Evolutionary conservation across 495 filamentous ascomycete species (phyloP).

Genomic region (Talaromyces nanjingensis): DNA sequence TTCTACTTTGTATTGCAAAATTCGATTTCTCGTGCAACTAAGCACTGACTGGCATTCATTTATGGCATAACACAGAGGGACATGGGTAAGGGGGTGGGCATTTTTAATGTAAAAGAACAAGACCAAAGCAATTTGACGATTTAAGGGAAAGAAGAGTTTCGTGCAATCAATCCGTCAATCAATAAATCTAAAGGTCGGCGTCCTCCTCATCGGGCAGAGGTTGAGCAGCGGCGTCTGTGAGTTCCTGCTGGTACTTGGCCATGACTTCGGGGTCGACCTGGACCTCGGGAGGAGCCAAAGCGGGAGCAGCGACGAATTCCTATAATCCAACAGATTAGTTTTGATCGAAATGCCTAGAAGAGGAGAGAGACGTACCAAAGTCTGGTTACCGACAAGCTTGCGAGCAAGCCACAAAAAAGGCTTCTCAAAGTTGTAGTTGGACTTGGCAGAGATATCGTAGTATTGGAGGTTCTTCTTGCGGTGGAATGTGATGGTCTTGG

Average conservation of each 20-base stretch:
- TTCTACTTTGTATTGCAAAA: constrained; percentile 2
- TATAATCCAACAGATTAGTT: constrained; percentile 22
- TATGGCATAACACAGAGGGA: constrained; percentile 3
- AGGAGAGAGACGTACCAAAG: constrained; percentile 57
- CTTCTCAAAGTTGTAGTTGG: constrained; percentile 99
- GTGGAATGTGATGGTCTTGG: constrained; percentile 99
- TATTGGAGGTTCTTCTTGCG: constrained; percentile 99
- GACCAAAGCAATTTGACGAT: neutral
- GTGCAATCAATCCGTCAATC: neutral
- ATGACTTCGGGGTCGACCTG: constrained; percentile 77
- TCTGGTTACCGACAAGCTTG: constrained; percentile 93
- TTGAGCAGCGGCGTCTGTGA: constrained; percentile 70
- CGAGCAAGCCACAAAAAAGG: constrained; percentile 99
- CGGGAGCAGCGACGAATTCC: constrained; percentile 96
- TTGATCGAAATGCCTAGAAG: constrained; percentile 1
- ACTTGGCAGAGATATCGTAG: constrained; percentile 99
- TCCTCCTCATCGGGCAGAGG: constrained; percentile 97
- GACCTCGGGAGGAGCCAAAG: constrained; percentile 89
- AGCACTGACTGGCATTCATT: neutral
- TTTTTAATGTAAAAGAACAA: neutral
- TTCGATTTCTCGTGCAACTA: constrained; percentile 3
- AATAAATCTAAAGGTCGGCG: constrained; percentile 53
- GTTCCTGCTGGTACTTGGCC: constrained; percentile 77
- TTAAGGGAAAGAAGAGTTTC: neutral
- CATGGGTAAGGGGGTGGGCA: neutral